Conservation (phyloP, 129 eudicot species). For the Chrysanthemum seticuspe region DNA sequence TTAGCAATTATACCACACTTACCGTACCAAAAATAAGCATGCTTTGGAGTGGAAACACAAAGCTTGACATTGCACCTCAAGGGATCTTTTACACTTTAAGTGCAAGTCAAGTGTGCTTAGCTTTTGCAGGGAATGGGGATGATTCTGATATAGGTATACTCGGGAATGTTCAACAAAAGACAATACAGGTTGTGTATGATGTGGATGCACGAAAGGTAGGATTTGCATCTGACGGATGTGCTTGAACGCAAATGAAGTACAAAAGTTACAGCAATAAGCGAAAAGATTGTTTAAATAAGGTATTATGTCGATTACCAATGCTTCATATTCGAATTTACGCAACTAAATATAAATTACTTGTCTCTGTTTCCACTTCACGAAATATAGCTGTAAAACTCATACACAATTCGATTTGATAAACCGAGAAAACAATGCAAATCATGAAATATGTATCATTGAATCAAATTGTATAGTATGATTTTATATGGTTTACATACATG, state of each 20-base stretch:
- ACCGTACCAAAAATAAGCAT: constrained; percentile 47
- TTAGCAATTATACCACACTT: constrained; percentile 41
- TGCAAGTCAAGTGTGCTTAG: constrained; percentile 47
- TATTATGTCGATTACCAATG: constrained; percentile 24
- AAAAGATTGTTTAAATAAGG: constrained; percentile 30
- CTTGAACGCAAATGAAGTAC: constrained; percentile 18
- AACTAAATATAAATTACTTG: constrained; percentile 21
- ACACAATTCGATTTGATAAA: background rate
- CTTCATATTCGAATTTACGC: constrained; percentile 17
- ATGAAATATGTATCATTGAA: constrained; percentile 8
- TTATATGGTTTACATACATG: no score
- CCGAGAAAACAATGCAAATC: constrained; percentile 6
- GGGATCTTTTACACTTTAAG: constrained; percentile 38
- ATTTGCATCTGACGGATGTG: constrained; percentile 67
- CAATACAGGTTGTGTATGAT: constrained; percentile 67
- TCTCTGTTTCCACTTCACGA: background rate
- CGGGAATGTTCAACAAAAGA: constrained; percentile 77
- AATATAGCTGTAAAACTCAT: background rate
- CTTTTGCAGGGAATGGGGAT: constrained; percentile 63
- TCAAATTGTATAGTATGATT: background rate
- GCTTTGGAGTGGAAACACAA: constrained; percentile 44
- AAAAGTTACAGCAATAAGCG: background rate
- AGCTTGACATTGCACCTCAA: constrained; percentile 23
- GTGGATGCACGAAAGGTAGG: constrained; percentile 76
- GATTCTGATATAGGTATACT: constrained; percentile 43